Conservation (phyloP, 441 rosid species). For the Populus hybrid region DNA sequence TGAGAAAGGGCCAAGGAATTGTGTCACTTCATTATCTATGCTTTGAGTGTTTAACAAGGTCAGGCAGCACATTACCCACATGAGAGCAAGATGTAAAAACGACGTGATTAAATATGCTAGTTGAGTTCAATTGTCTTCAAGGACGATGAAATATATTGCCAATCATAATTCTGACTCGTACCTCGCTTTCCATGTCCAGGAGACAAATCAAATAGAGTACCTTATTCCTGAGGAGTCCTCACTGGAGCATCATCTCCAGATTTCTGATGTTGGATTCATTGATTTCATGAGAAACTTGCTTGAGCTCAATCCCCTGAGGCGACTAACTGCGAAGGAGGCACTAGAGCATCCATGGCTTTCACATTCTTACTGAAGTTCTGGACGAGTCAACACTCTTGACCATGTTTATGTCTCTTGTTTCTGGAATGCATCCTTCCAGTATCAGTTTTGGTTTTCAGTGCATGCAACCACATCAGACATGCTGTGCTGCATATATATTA, state of each 20-base stretch:
- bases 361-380: slow-evolving; percentile 14
- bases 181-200: slow-evolving; percentile 37
- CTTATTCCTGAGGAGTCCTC: slow-evolving; percentile 65
- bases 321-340: slow-evolving; percentile 78
- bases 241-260: slow-evolving; percentile 58
- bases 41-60: not conserved
- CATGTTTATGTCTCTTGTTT: not conserved
- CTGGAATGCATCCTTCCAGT: slow-evolving; percentile 1
- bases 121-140: not conserved
- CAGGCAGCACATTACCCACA: not conserved
- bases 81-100: not conserved
- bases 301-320: slow-evolving; percentile 67
- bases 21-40: not conserved
- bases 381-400: not conserved
- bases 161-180: not conserved
- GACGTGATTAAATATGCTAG: not conserved
- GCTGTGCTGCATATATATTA: not conserved
- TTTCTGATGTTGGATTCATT: slow-evolving; percentile 48
- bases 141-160: not conserved
- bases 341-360: slow-evolving; percentile 82
- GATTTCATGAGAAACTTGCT: slow-evolving; percentile 68
- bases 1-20: not conserved
- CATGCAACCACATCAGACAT: not conserved
- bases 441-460: slow-evolving; percentile 33
- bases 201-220: slow-evolving; percentile 68